Conservation (phyloP, 2,329 filamentous ascomycete species). For the Trichoderma sp. region DNA sequence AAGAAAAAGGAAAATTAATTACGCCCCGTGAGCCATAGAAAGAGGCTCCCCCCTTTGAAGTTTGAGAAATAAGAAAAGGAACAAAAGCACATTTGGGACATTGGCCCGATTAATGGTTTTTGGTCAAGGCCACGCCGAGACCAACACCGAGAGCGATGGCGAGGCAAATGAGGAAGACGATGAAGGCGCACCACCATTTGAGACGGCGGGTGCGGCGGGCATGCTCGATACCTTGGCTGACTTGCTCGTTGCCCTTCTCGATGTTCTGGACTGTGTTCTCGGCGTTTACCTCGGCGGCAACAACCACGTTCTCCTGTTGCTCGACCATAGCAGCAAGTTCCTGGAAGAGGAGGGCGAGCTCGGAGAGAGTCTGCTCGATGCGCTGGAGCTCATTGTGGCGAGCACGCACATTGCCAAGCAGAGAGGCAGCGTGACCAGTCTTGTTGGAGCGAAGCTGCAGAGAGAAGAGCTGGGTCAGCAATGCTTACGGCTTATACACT, state of each 20-base stretch:
- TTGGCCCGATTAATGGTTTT: constrained; percentile 10
- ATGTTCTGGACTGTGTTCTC: constrained; percentile 64
- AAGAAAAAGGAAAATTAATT: constrained; percentile 6
- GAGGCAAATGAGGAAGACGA: constrained; percentile 58
- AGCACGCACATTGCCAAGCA: constrained; percentile 75
- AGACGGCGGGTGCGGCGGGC: constrained; percentile 68
- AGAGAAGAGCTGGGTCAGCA: constrained; percentile 13
- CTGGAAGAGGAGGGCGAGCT: constrained; percentile 68
- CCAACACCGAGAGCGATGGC: constrained; percentile 55
- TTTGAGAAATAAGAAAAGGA: not conserved
- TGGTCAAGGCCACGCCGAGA: constrained; percentile 47
- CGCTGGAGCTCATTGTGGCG: constrained; percentile 80
- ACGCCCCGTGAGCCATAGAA: constrained; percentile 13
- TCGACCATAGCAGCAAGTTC: constrained; percentile 74
- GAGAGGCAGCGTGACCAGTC: constrained; percentile 67
- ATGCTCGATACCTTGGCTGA: constrained; percentile 65
- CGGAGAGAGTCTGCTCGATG: constrained; percentile 72
- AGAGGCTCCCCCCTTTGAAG: not conserved
- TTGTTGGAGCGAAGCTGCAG: constrained; percentile 70
- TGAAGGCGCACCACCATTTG: constrained; percentile 76
- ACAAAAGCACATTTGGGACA: not conserved
- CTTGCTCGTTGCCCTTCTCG: constrained; percentile 66
- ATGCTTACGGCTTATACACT: not conserved
- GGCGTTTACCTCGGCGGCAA: constrained; percentile 63
- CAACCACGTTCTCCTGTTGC: constrained; percentile 65